Conservation (phyloP, 805 yeast genomes). For the Barnettozyma botsteinii region DNA sequence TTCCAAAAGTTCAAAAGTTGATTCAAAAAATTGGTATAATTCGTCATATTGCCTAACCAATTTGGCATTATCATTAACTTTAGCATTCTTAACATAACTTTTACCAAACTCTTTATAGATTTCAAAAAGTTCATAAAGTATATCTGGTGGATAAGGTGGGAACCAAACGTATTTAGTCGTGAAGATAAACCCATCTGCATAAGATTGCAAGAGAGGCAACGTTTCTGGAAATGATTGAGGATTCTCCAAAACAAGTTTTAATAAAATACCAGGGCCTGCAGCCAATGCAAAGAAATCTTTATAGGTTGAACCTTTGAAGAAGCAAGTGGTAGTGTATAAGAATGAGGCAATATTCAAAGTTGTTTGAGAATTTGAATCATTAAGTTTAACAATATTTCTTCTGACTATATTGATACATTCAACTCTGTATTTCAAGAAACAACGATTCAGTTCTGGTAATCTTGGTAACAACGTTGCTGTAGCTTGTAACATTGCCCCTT, state of each 20-base stretch:
- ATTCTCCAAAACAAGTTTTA: slow-evolving; percentile 13
- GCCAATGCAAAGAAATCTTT: slow-evolving; percentile 17
- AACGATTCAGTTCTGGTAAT: slow-evolving; percentile 4
- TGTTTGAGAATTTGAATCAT: slow-evolving; percentile 14
- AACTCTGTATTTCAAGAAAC: slow-evolving; percentile 16
- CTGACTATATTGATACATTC: slow-evolving; percentile 9
- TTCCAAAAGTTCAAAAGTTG: slow-evolving; percentile 7
- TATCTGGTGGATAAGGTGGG: slow-evolving; percentile 18
- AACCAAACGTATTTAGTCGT: slow-evolving; percentile 16
- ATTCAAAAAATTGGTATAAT: slow-evolving; percentile 9
- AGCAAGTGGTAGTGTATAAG: slow-evolving; percentile 11
- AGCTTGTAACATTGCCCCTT: slow-evolving; percentile 14
- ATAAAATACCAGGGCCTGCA: slow-evolving; percentile 18
- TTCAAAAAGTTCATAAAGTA: slow-evolving; percentile 17
- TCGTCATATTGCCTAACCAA: slow-evolving; percentile 5
- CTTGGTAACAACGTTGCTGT: slow-evolving; percentile 11
- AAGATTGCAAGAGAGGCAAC: slow-evolving; percentile 6
- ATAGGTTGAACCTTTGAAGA: slow-evolving; percentile 4
- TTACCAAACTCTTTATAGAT: slow-evolving; percentile 17
- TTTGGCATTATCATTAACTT: slow-evolving; percentile 6
- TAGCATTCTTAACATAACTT: slow-evolving; percentile 3
- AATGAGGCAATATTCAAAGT: slow-evolving; percentile 9
- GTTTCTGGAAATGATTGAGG: slow-evolving; percentile 15
- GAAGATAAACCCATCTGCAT: slow-evolving; percentile 18
- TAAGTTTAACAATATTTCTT: slow-evolving; percentile 7